These are phyloP conservation scores for Elsinoe batatas DNA, from an alignment of 2,329 filamentous ascomycete species.

Conservation along the genomic window DNA sequence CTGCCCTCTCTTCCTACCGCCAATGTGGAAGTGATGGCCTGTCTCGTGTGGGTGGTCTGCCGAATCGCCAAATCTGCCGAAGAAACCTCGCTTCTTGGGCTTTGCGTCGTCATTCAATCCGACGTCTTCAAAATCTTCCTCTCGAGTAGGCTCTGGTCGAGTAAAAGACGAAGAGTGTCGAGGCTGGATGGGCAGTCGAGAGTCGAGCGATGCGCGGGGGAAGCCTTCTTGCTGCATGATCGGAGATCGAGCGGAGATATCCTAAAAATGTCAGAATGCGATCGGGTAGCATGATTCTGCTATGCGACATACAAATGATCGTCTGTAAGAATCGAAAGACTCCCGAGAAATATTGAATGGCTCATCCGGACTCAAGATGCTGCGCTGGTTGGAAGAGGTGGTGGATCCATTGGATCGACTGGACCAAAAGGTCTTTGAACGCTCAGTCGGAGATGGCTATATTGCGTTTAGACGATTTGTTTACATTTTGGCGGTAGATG, in stretches of 20 bases:
- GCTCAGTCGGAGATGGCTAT: constrained; percentile 81
- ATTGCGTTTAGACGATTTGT: constrained; percentile 9
- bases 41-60: constrained; percentile 28
- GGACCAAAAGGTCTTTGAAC: constrained; percentile 63
- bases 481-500: not conserved
- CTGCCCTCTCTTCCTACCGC: constrained; percentile 61
- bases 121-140: constrained; percentile 84
- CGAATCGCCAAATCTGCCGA: constrained; percentile 66
- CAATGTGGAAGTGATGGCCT: constrained; percentile 41
- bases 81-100: constrained; percentile 67
- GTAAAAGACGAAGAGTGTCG: constrained; percentile 28
- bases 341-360: constrained; percentile 92
- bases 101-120: constrained; percentile 70
- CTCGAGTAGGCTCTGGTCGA: constrained; percentile 31
- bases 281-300: not conserved
- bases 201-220: constrained; percentile 74
- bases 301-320: constrained; percentile 68
- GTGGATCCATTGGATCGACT: constrained; percentile 42
- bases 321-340: constrained; percentile 91
- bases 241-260: constrained; percentile 81
- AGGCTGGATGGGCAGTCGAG: constrained; percentile 44
- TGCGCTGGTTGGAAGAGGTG: constrained; percentile 48
- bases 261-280: constrained; percentile 42
- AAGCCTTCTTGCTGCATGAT: constrained; percentile 49
- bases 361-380: constrained; percentile 70